phyloP scores from a whole-genome alignment of 768 basidiomycete species.

The Mycena vulgaris region DNA sequence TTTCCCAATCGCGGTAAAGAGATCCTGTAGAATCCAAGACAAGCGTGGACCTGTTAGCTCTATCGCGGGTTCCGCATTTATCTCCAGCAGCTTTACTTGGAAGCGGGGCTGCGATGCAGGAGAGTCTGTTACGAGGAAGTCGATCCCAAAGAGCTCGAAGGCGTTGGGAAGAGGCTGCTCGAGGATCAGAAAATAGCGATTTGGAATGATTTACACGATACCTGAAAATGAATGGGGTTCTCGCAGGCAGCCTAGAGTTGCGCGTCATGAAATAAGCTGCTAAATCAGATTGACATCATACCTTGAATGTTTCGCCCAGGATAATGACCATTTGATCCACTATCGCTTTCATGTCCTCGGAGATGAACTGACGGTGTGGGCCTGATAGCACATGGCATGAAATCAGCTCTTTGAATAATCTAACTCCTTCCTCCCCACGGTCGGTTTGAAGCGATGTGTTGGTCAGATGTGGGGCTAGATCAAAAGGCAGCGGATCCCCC shows the following conservation, averaged over 20 bases:
- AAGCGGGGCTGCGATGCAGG: conserved; percentile 47
- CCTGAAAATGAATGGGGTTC: conserved; percentile 90
- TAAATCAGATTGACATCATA: neutral
- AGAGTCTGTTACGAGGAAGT: conserved; percentile 72
- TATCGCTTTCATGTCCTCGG: conserved; percentile 60
- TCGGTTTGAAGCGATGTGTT: conserved; percentile 91
- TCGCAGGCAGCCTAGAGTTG: conserved; percentile 80
- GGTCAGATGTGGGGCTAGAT: conserved; percentile 87
- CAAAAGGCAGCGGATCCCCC: conserved; percentile 47
- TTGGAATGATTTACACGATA: conserved; percentile 33
- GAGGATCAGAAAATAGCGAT: neutral
- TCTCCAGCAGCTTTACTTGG: conserved; percentile 85
- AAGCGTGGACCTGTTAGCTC: conserved; percentile 86
- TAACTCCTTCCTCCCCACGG: conserved; percentile 78
- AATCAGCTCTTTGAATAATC: conserved; percentile 84
- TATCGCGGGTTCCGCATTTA: conserved; percentile 97
- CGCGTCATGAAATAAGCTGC: conserved; percentile 43
- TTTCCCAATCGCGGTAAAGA: conserved; percentile 81
- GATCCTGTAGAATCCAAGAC: conserved; percentile 83
- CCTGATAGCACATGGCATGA: conserved; percentile 70
- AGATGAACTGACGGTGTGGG: conserved; percentile 43
- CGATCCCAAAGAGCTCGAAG: conserved; percentile 96
- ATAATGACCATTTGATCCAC: conserved; percentile 74
- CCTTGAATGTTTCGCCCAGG: conserved; percentile 84
- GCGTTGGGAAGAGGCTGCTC: conserved; percentile 87